A percentile compares a stretch with the other conserved stretches of the same genome.
phyloP scores from a whole-genome alignment of 2,329 filamentous ascomycete species.

The Coniochaeta sp. region DNA sequence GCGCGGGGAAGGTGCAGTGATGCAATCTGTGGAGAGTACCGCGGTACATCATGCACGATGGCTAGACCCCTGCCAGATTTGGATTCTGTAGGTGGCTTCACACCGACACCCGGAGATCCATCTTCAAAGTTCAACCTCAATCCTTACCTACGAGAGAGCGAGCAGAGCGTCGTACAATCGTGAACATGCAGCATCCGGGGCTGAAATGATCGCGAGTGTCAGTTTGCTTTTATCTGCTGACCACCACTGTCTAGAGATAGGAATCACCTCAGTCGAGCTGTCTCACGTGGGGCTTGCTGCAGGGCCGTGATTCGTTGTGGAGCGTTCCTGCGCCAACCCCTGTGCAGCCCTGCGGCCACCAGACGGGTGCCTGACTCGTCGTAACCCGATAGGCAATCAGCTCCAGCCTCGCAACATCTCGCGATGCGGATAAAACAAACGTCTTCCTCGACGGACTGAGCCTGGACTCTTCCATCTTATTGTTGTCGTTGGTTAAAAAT shows the following conservation, averaged over 20 bases:
- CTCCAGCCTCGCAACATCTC: background rate
- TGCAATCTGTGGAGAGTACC: background rate
- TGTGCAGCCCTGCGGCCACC: background rate
- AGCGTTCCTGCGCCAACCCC: background rate
- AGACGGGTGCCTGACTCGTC: background rate
- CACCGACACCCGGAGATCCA: background rate
- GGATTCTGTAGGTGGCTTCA: background rate
- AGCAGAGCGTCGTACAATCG: background rate
- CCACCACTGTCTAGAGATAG: background rate
- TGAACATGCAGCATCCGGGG: background rate
- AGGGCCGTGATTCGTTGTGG: background rate
- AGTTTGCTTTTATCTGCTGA: background rate
- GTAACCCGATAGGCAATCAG: background rate
- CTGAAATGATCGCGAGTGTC: background rate
- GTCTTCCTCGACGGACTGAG: background rate
- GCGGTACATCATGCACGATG: background rate
- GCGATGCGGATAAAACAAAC: background rate
- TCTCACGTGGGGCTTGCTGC: background rate
- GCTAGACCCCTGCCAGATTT: background rate
- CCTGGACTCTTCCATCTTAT: background rate
- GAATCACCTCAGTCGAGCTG: background rate
- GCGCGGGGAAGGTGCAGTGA: background rate
- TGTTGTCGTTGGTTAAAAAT: background rate
- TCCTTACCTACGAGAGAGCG: background rate
- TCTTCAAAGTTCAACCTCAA: background rate